Evolutionary conservation across 1,284 basidiomycete genomes (phyloP).

Genomic region (Cerrena zonata): DNA sequence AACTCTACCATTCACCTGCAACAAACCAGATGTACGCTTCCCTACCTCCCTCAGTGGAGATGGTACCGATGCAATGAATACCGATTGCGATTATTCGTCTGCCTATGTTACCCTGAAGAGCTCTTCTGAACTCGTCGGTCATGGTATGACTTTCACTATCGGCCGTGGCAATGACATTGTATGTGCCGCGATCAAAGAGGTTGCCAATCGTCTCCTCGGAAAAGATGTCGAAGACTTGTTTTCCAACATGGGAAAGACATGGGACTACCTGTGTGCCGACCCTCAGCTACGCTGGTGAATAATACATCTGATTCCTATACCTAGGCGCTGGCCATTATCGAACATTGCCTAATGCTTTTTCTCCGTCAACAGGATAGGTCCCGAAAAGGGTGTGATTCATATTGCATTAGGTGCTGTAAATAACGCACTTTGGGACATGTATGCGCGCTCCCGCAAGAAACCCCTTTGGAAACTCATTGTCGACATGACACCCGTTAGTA

Average conservation of each 20-base stretch:
- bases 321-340: too few species aligned
- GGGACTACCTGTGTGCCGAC: slow-evolving; percentile 77
- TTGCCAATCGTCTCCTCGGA: slow-evolving; percentile 78
- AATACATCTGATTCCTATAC: too few species aligned
- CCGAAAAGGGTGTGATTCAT: slow-evolving; percentile 84
- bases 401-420: slow-evolving; percentile 77
- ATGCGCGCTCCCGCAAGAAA: slow-evolving; percentile 68
- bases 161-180: slow-evolving; percentile 93
- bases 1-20: too few species aligned
- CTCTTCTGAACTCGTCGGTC: slow-evolving; percentile 66
- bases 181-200: slow-evolving; percentile 72
- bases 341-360: background rate
- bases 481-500: slow-evolving; percentile 69
- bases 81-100: slow-evolving; percentile 90
- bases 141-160: slow-evolving; percentile 97
- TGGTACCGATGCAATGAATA: slow-evolving; percentile 91
- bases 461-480: slow-evolving; percentile 83
- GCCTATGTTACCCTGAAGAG: slow-evolving; percentile 83
- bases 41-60: slow-evolving; percentile 81
- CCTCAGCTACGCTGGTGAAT: slow-evolving; percentile 83
- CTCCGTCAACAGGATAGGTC: slow-evolving; percentile 71
- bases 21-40: slow-evolving; percentile 73
- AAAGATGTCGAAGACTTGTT: slow-evolving; percentile 81
- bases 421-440: slow-evolving; percentile 82
- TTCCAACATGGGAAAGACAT: slow-evolving; percentile 81